Base-by-base conservation (phyloP, 495 filamentous ascomycete species). In the Lophium mytilinum region DNA sequence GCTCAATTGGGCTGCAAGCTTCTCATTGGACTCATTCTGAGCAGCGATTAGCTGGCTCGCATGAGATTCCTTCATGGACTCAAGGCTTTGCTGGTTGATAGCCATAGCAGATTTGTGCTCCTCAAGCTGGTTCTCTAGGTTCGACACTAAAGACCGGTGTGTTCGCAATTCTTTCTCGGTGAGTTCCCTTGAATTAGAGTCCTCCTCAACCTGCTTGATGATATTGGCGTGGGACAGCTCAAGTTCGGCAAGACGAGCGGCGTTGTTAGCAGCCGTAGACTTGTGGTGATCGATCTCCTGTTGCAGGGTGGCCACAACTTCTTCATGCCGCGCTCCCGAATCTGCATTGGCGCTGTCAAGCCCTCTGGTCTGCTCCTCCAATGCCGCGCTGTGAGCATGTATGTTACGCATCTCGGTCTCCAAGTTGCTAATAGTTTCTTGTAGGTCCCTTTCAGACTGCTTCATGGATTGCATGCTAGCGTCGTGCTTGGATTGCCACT, bases 241-340 rank as follows among this genome's bases (percentile, higher is more conserved):
- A 9, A 79, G 67, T 50, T 74, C 67, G 37, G 71, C 69, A 53
- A 79, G 68, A 47, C 70, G 72, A 40, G 63, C 50, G 46, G 69
- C 68, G 53, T 76, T 71, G 50, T 62, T 64, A 37, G 34, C 50
- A 2, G 71, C 65, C 2, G 84, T 81, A 14, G 77, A 68, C 72
- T 87, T 90, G 70, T 94, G 88, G 56, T 87, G 81, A 33, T 89
- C 83, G 55, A 97, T 85, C 62, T 91, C 82, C 53, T 73, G 76
- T 58, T 87, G 86, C 41, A 99, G 71, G 34, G 75, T 73, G 34
- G 79, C 75, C 34, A 95, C 77, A 37, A 84, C 67, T 37, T 85
- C 78, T 53, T 85, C 74, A 58, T 95, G 87, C 63, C 78, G 78
- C 11, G 53, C 65, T 48, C 82, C 77, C 18, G 79, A 74, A 45